Evolutionary conservation across 768 basidiomycete genomes (phyloP).

Genomic region (Hypsizygus marmoreus): DNA sequence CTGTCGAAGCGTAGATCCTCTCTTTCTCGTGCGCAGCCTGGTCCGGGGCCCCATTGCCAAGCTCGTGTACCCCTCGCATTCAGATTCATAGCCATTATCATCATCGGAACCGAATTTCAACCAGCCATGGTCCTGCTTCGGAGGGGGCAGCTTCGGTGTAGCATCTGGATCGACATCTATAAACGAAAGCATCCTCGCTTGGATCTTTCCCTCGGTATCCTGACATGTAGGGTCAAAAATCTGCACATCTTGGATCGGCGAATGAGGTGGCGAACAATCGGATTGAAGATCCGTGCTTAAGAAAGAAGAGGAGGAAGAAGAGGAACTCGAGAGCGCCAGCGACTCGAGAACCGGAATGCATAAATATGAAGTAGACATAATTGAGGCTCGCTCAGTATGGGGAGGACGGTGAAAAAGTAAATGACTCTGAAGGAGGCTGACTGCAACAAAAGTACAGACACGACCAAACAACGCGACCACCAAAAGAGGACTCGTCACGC

Average conservation of each 20-base stretch:
- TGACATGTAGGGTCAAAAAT: not conserved
- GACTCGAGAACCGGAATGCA: conserved; percentile 10
- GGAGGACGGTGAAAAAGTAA: no score
- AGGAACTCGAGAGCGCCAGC: conserved; percentile 17
- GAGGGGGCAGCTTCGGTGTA: conserved; percentile 8
- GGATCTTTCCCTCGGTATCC: not conserved
- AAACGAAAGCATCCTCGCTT: not conserved
- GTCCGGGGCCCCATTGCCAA: not conserved
- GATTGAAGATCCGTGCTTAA: conserved; percentile 14
- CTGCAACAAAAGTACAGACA: no score
- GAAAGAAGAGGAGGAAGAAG: conserved; percentile 13
- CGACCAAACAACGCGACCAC: no score
- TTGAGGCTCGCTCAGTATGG: conserved; percentile 1
- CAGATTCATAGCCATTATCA: conserved; percentile 19
- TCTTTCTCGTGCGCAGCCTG: conserved; percentile 1
- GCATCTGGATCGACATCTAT: not conserved
- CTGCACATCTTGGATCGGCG: conserved; percentile 1
- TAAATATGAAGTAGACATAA: conserved; percentile 4
- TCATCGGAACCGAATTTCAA: conserved; percentile 1
- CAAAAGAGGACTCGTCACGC: no score
- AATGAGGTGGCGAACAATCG: conserved; percentile 16
- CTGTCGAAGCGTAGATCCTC: not conserved
- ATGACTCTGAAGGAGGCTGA: no score
- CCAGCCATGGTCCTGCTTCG: not conserved
- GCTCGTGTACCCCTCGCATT: conserved; percentile 6